A percentile compares a stretch with the other conserved stretches of the same genome.
Evolutionary conservation across 202 grass and related monocot genomes (phyloP).

Genomic region (Digitaria exilis): DNA sequence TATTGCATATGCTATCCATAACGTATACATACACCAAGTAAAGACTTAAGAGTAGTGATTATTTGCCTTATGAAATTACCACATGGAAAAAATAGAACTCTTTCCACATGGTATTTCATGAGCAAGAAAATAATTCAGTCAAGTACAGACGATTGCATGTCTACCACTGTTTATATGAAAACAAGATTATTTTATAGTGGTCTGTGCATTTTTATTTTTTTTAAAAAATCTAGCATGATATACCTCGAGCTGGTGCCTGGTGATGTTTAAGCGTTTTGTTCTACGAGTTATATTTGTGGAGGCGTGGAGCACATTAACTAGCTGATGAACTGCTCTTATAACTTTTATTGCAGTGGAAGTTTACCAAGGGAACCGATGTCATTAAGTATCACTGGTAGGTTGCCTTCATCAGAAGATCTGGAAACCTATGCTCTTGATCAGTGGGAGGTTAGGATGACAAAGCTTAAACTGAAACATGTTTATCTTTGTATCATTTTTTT

Average conservation of each 20-base stretch:
- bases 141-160: not conserved
- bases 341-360: conserved; percentile 67
- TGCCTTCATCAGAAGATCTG: conserved; percentile 75
- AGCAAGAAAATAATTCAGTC: conserved; percentile 9
- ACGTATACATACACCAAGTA: not conserved
- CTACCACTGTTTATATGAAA: conserved; percentile 7
- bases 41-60: not conserved
- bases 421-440: conserved; percentile 78
- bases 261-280: conserved; percentile 27
- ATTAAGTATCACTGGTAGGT: conserved; percentile 61
- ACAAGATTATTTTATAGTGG: not conserved
- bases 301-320: conserved; percentile 8
- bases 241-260: conserved; percentile 3
- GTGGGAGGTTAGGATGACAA: conserved; percentile 75
- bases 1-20: not conserved
- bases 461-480: conserved; percentile 28
- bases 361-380: conserved; percentile 79
- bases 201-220: conserved; percentile 22
- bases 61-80: not conserved
- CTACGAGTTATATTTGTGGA: not conserved
- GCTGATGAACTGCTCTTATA: not conserved
- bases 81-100: not conserved
- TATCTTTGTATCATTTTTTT: conserved; percentile 13
- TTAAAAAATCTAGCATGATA: conserved; percentile 7
- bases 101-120: not conserved